A percentile compares a stretch with the other conserved stretches of the same genome.
phyloP scores from a whole-genome alignment of 352 stramenopile species.

The Globisporangium nagaii region DNA sequence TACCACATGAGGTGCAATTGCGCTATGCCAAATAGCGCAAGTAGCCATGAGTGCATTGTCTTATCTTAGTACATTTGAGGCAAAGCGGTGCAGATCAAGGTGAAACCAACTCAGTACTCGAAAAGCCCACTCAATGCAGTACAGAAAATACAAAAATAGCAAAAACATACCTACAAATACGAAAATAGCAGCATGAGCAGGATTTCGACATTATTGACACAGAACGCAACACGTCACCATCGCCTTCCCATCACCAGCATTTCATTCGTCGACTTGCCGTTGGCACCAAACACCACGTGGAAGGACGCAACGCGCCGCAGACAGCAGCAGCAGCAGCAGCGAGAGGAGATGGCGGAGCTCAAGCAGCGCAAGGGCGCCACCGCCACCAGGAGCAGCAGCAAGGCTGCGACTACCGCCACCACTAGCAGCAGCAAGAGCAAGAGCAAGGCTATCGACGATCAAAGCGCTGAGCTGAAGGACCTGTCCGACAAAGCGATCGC shows the following conservation, averaged over 20 bases:
- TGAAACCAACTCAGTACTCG: no score
- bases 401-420: not conserved
- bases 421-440: not conserved
- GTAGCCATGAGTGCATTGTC: no score
- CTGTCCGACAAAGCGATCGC: not conserved
- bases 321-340: not conserved
- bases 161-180: not conserved
- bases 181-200: no score
- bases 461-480: not conserved
- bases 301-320: not conserved
- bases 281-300: slow-evolving; percentile 1
- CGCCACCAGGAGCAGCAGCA: not conserved
- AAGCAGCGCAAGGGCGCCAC: slow-evolving; percentile 24
- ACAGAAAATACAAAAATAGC: no score
- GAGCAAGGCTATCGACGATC: not conserved
- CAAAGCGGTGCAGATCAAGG: no score
- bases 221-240: slow-evolving; percentile 1
- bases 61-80: no score
- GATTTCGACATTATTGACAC: not conserved
- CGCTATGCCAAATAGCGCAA: no score
- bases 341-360: slow-evolving; percentile 16
- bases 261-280: slow-evolving; percentile 2
- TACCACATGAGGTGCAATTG: no score
- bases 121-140: no score
- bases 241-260: slow-evolving; percentile 7